Evolutionary conservation across 139 green algal species (phyloP), one percentile per base, ranked within the genome.

Genomic region (Chlorella sp.): DNA sequence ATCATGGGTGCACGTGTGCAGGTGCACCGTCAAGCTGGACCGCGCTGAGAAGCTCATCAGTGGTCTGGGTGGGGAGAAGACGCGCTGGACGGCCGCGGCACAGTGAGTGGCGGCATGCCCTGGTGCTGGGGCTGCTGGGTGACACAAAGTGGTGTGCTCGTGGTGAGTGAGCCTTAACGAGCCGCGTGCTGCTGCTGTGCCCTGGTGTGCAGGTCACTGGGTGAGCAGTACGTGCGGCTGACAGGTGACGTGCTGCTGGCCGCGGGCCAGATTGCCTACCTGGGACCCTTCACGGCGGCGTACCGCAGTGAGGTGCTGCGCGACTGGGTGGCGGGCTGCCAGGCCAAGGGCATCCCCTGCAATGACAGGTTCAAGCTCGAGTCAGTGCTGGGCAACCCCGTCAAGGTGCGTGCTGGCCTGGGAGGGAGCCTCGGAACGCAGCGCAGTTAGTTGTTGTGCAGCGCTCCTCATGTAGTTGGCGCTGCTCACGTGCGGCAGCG

Each of bases 201-300:
- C n/a, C n/a, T n/a, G 10, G 42, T 55, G 10, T 74, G 55, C 71
- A 70, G 71, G 60, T 50, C 32, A 27, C 84, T 95, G 49, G 74
- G 76, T 30, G 74, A 83, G 62, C 80, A 89, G 60, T 92, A 91
- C 77, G 31, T 79, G 29, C 85, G 87, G 70, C 89, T 95, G 20
- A 89, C 83, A 14, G 90, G 90, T n/a, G 88, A 95, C 67, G 88
- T 93, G 71, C 80, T 95, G 49, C 80, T 95, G 59, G 82, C 83
- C 24, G 78, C 86, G 55, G 90, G 71, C 5, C 82, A 87, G 55
- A 90, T 95, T 42, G 89, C 88, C 0, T 95, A 95, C 70, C 79
- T 93, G 1, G 90, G 90, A 5, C 77, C 91, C 2, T 96, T 96
- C 82, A 94, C 91, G 0, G 71, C 78, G 2, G 49, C 67, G 3